Conservation (phyloP, 768 basidiomycete species). For the Amanita phalloides region DNA sequence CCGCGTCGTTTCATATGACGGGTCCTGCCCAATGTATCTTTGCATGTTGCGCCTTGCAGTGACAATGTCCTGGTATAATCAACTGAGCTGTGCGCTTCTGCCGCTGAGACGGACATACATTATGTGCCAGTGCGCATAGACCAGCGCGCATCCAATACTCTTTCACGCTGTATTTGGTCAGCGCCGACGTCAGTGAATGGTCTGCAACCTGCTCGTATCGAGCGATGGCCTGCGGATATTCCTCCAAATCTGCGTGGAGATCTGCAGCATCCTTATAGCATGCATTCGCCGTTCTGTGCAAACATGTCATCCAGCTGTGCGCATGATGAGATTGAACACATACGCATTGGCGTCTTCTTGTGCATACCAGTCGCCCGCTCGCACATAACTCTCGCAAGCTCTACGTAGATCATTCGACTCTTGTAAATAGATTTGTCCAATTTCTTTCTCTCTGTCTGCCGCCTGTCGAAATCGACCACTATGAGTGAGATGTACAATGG, state of each 20-base stretch:
- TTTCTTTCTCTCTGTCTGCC: slow-evolving; percentile 96
- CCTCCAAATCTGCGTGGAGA: slow-evolving; percentile 79
- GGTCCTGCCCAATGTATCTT: slow-evolving; percentile 74
- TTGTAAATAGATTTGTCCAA: slow-evolving; percentile 87
- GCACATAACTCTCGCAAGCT: slow-evolving; percentile 84
- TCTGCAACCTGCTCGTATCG: slow-evolving; percentile 88
- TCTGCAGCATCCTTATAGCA: slow-evolving; percentile 98
- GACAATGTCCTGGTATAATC: slow-evolving; percentile 63
- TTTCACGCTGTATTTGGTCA: slow-evolving; percentile 98
- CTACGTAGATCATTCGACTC: slow-evolving; percentile 69
- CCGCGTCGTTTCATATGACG: slow-evolving; percentile 77
- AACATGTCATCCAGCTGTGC: not conserved
- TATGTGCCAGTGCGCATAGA: slow-evolving; percentile 82
- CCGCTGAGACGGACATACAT: slow-evolving; percentile 38
- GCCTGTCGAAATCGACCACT: slow-evolving; percentile 93
- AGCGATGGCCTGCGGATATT: slow-evolving; percentile 77
- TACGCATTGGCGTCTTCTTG: slow-evolving; percentile 96
- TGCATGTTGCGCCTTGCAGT: slow-evolving; percentile 71
- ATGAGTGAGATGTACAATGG: slow-evolving; percentile 73
- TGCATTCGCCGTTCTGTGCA: slow-evolving; percentile 77
- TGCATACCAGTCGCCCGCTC: slow-evolving; percentile 96
- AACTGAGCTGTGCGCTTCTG: not conserved
- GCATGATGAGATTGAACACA: slow-evolving; percentile 27
- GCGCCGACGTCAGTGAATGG: slow-evolving; percentile 62
- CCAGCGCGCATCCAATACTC: slow-evolving; percentile 90